Base-by-base conservation (phyloP, 2,329 filamentous ascomycete genomes). In the Neofusicoccum umdonicola region DNA sequence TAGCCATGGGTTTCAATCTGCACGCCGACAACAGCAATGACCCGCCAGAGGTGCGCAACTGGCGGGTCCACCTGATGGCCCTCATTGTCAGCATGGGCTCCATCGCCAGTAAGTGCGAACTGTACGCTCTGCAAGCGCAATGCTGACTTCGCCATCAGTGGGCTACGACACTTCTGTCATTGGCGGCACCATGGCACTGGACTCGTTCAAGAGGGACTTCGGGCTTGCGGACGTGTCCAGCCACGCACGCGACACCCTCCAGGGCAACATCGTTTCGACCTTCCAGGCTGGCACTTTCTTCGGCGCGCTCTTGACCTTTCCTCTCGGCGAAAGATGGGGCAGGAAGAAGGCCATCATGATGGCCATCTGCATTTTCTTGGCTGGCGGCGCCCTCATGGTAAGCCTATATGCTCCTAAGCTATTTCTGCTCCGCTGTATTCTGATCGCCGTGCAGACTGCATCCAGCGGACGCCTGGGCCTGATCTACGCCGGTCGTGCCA, bases 241-340 rank as follows among this genome's bases (percentile, higher is more conserved):
- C 45, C 67, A 47, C 39, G 68, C 68, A 50, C 72, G 73, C 15
- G 76, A 78, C 56, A 78, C 76, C 2, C 73, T 78, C 4, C 76
- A 77, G 48, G 76, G 75, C 68, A 90, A 89, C 71, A 87, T 91
- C 65, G 88, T 90, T 31, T 89, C 87, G 17, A 88, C 86, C 0
- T 82, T 90, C 12, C 88, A 90, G 76, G 88, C 85, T 48, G 88
- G 88, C 58, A 89, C 87, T 67, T 90, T 90, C 73, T 80, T 85
- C 63, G 87, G 88, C 42, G 87, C 87, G 65, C 80, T 90, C 67
- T 66, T 84, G 15, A 83, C 83, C 5, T 82, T 81, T 74, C 81
- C 82, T 0, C 62, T 84, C 11, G 82, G 80, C 6, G 79, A 82
- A 60, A 71, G 72, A 17, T 75, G 76, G 51, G 84, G 83, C 12